These are phyloP conservation scores for Mollisia scopiformis DNA, from an alignment of 2,329 filamentous ascomycete species.

Conservation along the genomic window DNA sequence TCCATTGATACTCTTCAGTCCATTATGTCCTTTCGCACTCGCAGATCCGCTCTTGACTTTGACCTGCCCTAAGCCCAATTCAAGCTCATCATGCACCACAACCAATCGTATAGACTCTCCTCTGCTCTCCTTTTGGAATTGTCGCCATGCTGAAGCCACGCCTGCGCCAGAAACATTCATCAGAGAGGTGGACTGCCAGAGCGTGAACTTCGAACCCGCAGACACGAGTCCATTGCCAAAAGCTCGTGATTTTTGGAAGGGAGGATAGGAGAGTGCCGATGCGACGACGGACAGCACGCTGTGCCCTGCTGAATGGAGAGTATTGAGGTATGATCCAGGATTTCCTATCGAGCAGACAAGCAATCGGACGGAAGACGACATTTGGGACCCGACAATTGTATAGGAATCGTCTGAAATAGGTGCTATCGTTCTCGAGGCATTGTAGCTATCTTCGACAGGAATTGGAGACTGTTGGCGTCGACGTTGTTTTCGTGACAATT, in stretches of 20 bases:
- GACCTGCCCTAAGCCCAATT: constrained; percentile 70
- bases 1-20: constrained; percentile 67
- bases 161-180: constrained; percentile 88
- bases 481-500: constrained; percentile 16
- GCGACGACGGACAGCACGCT: constrained; percentile 66
- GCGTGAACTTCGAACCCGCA: constrained; percentile 56
- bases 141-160: constrained; percentile 66
- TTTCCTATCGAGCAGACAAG: constrained; percentile 90
- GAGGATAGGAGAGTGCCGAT: constrained; percentile 40
- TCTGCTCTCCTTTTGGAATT: constrained; percentile 49
- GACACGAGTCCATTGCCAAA: constrained; percentile 53
- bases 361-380: constrained; percentile 50
- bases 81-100: constrained; percentile 87
- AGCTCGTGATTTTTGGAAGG: constrained; percentile 49
- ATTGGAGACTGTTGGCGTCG: constrained; percentile 1
- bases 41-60: constrained; percentile 63
- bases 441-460: background rate
- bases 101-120: constrained; percentile 58
- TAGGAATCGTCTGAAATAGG: background rate
- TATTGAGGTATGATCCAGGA: constrained; percentile 72
- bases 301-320: constrained; percentile 88
- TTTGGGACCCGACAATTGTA: constrained; percentile 4
- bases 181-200: constrained; percentile 73
- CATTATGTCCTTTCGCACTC: constrained; percentile 75
- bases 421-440: constrained; percentile 4